Evolutionary conservation across 179 eudicot species (phyloP), one percentile per base, ranked within the genome.

Genomic region (Beta corolliflora): DNA sequence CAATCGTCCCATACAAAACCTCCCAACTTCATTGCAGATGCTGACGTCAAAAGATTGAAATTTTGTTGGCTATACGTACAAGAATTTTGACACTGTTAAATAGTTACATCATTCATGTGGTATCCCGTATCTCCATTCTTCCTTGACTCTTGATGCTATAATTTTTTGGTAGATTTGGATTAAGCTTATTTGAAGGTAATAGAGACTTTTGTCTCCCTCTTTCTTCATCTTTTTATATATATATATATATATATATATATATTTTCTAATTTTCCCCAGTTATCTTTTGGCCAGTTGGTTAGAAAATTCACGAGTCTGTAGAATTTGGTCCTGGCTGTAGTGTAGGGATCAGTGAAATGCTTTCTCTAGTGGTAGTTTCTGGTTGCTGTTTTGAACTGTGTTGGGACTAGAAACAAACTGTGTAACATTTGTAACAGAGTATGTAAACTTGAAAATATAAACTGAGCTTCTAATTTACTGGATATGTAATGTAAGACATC

Each of bases 61-160:
- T 88, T 93, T 94, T 84, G 98, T 94, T 83, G 98, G 98, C 77
- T 93, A 93, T 84, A 94, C 98, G 18, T 94, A 88, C 90, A 94
- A 93, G 88, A 94, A 94, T 80, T 94, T 94, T 75, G 98, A 94
- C 78, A 95, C 97, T 69, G 94, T 94, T 73, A 94, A 94, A 83
- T 93, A 92, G 64, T 84, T 90, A 64, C 86, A 91, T 85, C 89
- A 90, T 84, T 84, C 90, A 69, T 76, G 84, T 36, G 98, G 97
- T 93, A 86, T 79, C 79, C n/a, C n/a, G n/a, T n/a, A n/a, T n/a
- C n/a, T 80, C 61, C 71, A 46, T 46, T 76, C 50, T 72, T 65
- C 48, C 64, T 23, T 70, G 36, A 69, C 64, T 67, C 72, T 67
- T 53, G 31, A 31, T 78, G 72, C 80, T 74, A 29, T n/a, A n/a